A percentile compares a stretch with the other conserved stretches of the same genome.
phyloP scores from a whole-genome alignment of 2,329 filamentous ascomycete species.

The Pezicula neosporulosa region DNA sequence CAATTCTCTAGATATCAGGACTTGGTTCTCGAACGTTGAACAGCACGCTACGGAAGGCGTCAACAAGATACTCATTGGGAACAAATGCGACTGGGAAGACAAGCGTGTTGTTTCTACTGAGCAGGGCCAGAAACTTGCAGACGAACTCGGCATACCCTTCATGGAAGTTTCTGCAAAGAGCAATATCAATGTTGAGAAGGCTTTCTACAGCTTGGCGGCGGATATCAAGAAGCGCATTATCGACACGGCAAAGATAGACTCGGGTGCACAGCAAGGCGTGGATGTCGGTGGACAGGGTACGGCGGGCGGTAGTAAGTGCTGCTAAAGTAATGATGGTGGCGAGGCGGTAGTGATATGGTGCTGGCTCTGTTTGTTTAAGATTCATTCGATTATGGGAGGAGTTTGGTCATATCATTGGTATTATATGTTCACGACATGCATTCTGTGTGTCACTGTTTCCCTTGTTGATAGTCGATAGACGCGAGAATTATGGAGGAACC shows the following conservation, averaged over 20 bases:
- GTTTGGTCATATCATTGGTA: constrained; percentile 27
- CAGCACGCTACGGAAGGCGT: constrained; percentile 98
- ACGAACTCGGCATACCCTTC: constrained; percentile 96
- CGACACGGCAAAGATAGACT: constrained; percentile 80
- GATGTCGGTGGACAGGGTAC: constrained; percentile 63
- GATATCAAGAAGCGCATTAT: constrained; percentile 99
- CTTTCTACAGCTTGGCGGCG: constrained; percentile 89
- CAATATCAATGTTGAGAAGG: constrained; percentile 99
- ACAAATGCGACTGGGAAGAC: constrained; percentile 99
- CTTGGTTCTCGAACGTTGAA: constrained; percentile 99
- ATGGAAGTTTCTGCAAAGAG: constrained; percentile 98
- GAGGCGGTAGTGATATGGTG: constrained; percentile 8
- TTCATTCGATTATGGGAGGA: constrained; percentile 26
- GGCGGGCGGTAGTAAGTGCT: constrained; percentile 67
- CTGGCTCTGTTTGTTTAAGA: constrained; percentile 23
- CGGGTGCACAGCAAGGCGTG: constrained; percentile 54
- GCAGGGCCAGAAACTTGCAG: constrained; percentile 86
- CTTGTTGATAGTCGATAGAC: constrained; percentile 4
- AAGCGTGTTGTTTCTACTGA: constrained; percentile 93
- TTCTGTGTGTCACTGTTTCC: constrained; percentile 14
- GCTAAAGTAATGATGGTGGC: constrained; percentile 45
- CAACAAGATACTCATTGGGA: constrained; percentile 99
- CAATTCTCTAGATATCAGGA: constrained; percentile 76
- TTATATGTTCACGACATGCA: constrained; percentile 25
- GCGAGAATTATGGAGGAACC: neutral